Percentiles rank a stretch among this genome's conserved stretches.
Conservation (phyloP, 2,329 filamentous ascomycete genomes). For the Aspergillus neotritici region DNA sequence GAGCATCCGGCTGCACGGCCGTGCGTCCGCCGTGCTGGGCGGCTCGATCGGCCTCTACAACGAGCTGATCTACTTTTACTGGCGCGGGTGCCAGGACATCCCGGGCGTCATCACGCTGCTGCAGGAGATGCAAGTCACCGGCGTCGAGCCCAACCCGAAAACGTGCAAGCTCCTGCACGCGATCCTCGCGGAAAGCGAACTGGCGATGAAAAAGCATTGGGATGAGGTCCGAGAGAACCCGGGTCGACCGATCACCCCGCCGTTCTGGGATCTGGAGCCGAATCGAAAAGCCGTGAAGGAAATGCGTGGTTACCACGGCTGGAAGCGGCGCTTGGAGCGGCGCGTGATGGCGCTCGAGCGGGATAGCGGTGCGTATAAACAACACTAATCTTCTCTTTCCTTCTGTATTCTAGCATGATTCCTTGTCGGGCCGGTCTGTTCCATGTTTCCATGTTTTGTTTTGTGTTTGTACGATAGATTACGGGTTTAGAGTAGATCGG, state of each 20-base stretch:
- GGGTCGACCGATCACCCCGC: constrained; percentile 6
- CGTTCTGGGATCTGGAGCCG: constrained; percentile 31
- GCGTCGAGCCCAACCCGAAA: constrained; percentile 32
- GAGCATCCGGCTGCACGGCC: constrained; percentile 37
- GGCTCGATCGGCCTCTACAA: constrained; percentile 40
- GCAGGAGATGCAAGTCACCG: constrained; percentile 41
- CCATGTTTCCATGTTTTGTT: too few relatives aligned
- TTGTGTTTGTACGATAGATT: too few relatives aligned
- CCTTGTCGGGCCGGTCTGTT: too few relatives aligned
- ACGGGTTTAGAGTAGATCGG: too few relatives aligned
- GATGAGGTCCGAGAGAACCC: constrained; percentile 4
- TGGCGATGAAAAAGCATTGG: constrained; percentile 17
- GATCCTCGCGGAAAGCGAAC: constrained; percentile 24
- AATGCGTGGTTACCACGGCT: constrained; percentile 22
- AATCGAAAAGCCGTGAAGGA: constrained; percentile 26
- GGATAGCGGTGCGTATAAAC: too few relatives aligned
- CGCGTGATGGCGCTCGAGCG: constrained; percentile 1
- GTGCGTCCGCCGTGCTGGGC: constrained; percentile 39
- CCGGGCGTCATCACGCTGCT: constrained; percentile 36
- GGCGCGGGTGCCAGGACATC: constrained; percentile 39
- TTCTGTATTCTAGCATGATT: too few relatives aligned
- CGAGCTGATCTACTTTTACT: constrained; percentile 40
- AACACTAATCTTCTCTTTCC: too few relatives aligned
- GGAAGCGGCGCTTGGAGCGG: constrained; percentile 19
- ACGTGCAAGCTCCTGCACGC: constrained; percentile 29